phyloP scores from a whole-genome alignment of 2,329 filamentous ascomycete species.

The Ophiostoma piceae region DNA sequence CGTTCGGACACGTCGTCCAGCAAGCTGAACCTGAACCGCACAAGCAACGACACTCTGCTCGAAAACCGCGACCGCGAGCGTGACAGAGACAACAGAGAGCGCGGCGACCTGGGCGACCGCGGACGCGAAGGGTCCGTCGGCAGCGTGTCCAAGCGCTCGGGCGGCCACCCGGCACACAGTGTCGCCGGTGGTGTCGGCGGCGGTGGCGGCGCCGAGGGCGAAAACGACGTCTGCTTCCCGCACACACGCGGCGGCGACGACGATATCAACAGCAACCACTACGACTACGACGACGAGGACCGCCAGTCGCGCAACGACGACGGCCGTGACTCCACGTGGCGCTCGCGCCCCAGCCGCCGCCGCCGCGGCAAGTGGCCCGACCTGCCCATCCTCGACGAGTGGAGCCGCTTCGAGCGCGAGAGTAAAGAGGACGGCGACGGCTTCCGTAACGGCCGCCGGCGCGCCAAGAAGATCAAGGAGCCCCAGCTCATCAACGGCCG shows the following conservation, averaged over 20 bases:
- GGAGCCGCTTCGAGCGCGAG: slow-evolving; percentile 87
- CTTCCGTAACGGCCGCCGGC: slow-evolving; percentile 39
- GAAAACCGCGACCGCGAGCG: neutral
- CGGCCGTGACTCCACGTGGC: slow-evolving; percentile 13
- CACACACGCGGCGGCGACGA: slow-evolving; percentile 70
- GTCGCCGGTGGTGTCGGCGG: neutral
- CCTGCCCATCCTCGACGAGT: slow-evolving; percentile 75
- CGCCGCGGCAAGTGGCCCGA: slow-evolving; percentile 80
- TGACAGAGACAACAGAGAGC: slow-evolving; percentile 6
- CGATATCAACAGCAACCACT: slow-evolving; percentile 36
- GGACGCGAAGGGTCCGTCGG: neutral
- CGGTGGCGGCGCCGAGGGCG: slow-evolving; percentile 37
- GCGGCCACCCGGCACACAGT: neutral
- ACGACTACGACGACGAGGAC: slow-evolving; percentile 20
- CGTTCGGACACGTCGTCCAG: slow-evolving; percentile 17
- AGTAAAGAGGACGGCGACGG: slow-evolving; percentile 64
- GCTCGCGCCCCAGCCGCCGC: slow-evolving; percentile 37
- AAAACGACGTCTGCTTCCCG: slow-evolving; percentile 91
- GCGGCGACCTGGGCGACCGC: neutral
- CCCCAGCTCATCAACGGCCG: slow-evolving; percentile 88
- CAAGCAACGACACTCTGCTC: slow-evolving; percentile 12
- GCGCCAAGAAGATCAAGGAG: slow-evolving; percentile 88
- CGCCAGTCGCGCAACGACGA: slow-evolving; percentile 20
- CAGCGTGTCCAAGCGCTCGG: neutral
- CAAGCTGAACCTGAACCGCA: slow-evolving; percentile 14